phyloP scores from a whole-genome alignment of 2,329 filamentous ascomycete species.

The Arthrobotrys megalospora region DNA sequence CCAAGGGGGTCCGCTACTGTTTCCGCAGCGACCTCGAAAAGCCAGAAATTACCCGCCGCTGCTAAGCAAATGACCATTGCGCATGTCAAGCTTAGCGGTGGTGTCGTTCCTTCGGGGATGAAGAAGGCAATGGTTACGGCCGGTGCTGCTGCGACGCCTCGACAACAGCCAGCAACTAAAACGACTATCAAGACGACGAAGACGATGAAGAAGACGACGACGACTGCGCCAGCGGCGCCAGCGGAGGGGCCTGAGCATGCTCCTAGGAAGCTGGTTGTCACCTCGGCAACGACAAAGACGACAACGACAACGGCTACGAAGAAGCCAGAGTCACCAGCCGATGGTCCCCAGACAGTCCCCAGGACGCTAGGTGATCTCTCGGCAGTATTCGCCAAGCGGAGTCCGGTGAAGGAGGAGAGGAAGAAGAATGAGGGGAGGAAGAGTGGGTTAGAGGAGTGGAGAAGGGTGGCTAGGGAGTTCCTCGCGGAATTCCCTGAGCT shows the following conservation, averaged over 20 bases:
- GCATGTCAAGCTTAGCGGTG: conserved; percentile 6
- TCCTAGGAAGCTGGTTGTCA: background rate
- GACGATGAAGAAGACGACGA: background rate
- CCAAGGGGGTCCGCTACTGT: too few relatives aligned
- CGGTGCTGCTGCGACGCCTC: conserved; percentile 3
- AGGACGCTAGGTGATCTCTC: conserved; percentile 3
- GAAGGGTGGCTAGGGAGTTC: background rate
- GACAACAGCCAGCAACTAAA: background rate
- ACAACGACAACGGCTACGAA: background rate
- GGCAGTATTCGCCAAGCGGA: background rate
- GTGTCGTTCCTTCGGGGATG: conserved; percentile 8
- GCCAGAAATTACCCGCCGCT: background rate
- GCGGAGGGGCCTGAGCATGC: conserved; percentile 12
- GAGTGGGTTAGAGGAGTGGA: background rate
- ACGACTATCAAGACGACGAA: background rate
- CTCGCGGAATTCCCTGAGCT: background rate
- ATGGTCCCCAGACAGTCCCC: background rate
- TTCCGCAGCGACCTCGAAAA: background rate
- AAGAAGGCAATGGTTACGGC: conserved; percentile 15
- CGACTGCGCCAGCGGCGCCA: background rate
- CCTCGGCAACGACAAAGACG: background rate
- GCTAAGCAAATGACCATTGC: conserved; percentile 6
- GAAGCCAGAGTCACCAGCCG: background rate
- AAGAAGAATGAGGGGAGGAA: background rate
- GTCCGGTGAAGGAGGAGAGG: background rate